Evolutionary conservation across 352 stramenopile species (phyloP), one percentile per base, ranked within the genome.

Genomic region (Peronospora destructor): DNA sequence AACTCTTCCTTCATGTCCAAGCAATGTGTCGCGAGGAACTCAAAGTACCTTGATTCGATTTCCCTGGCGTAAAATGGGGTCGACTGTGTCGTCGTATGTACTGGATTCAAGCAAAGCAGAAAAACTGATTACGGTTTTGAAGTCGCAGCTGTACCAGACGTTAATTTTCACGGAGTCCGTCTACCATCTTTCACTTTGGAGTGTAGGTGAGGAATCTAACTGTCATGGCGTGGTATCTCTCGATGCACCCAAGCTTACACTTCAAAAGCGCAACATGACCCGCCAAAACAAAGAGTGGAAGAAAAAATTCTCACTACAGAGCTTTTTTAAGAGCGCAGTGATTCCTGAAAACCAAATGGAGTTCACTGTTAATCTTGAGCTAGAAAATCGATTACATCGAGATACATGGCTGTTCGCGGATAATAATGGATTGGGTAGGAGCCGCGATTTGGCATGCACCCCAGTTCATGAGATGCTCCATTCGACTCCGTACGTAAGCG

Each of bases 291-390:
- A 66, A 19, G 76, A 91, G 26, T 91, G 80, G 80, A 84, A 84
- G 53, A 85, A 84, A 33, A 86, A 85, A 39, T 87, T 85, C 28
- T 82, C 59, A 1, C 59, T 90, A 6, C 76, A 86, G 21, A 86
- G 73, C 47, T 86, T 90, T 52, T 90, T 90, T 53, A 87, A 85
- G 41, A 74, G 56, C 14, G 57, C 64, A 6, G 57, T 81, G 7
- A 72, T 61, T 0, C 78, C 74, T 21, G 74, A 86, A 50, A 85
- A 73, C 34, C 67, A 83, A 62, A 48, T 90, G 34, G 69, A 86
- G 53, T 87, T 87, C 36, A 51, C 49, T 0, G 59, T 91, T n/a
- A 66, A 69, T 21, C 34, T 88, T 11, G 76, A 86, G 23, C 45
- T 85, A 9, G 73, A 88, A 45, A 86, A 88, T 46, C 44, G 37